Base-by-base conservation (phyloP, 345 rosid genomes). In the Crucihimalaya himalaica region DNA sequence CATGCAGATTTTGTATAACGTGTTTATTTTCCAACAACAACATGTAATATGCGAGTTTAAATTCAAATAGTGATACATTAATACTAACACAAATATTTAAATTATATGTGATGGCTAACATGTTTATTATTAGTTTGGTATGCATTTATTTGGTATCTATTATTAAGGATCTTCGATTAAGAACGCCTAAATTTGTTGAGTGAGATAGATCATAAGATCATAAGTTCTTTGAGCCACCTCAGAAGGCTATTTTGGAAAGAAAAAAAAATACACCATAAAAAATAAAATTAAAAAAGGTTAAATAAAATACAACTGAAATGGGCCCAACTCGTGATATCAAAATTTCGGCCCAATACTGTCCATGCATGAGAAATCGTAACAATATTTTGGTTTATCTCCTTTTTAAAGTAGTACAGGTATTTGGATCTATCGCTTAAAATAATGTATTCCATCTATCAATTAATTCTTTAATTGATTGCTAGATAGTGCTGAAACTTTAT, bases 401-500 rank as follows among this genome's bases (percentile, higher is more conserved):
- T 34, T 35, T 34, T 18, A 2, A 18, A 27, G 4, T 53, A 23
- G 11, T 34, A 34, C 37, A 5, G 42, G 42, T 16, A 31, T 11
- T 19, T 58, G 45, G 16, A 59, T 6, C n/a, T 59, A 59, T 59
- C 47, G 31, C 14, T 5, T 4, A 8, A 14, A 25, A 3, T 53
- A 23, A 4, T 37, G 34, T 9, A 18, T 43, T 27, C 18, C 8
- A 43, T 43, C 20, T 8, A 15, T 23, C 15, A 61, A 23, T 60
- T 16, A 27, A 12, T 47, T 47, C 47, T 31, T 15, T 6, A 25
- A 12, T 28, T 53, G 19, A 53, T 27, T 53, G 4, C 19, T 14
- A 53, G 59, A 54, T 56, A 16, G 23, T 56, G 61, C 40, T 56
- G 15, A 16, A 16, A 56, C 61, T 56, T 56, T 56, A 10, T 31